A percentile compares a stretch with the other conserved stretches of the same genome.
Evolutionary conservation across 352 stramenopile genomes (phyloP).

Genomic region (Phytopythium montanum): DNA sequence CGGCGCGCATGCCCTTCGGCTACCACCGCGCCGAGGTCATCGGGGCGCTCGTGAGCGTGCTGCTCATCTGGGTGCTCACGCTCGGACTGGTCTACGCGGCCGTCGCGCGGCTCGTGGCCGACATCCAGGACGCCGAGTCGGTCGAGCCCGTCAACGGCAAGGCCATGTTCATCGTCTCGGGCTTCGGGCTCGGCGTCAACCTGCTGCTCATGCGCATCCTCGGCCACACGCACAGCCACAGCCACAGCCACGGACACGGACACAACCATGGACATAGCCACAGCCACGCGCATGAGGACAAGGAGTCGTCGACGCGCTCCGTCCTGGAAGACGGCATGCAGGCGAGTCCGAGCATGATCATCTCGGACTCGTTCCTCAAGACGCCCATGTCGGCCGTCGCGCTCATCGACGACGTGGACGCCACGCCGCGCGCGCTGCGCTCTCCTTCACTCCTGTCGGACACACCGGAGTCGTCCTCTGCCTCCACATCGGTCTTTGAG

Average conservation of each 20-base stretch:
- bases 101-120: slow-evolving; percentile 69
- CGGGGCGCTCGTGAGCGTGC: slow-evolving; percentile 92
- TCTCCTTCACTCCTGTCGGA: slow-evolving; percentile 13
- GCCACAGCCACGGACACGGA: slow-evolving; percentile 36
- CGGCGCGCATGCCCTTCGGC: slow-evolving; percentile 90
- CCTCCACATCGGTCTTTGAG: slow-evolving; percentile 36
- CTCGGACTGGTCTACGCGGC: slow-evolving; percentile 90
- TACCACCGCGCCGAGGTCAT: slow-evolving; percentile 96
- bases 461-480: slow-evolving; percentile 4
- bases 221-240: slow-evolving; percentile 45
- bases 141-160: slow-evolving; percentile 87
- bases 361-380: slow-evolving; percentile 46
- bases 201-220: slow-evolving; percentile 93
- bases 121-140: slow-evolving; percentile 27
- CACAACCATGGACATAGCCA: slow-evolving; percentile 57
- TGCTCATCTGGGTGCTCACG: slow-evolving; percentile 94
- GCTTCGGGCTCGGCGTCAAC: slow-evolving; percentile 94
- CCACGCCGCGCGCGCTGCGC: slow-evolving; percentile 6
- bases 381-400: slow-evolving; percentile 78
- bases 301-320: slow-evolving; percentile 20
- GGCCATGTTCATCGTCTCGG: slow-evolving; percentile 94
- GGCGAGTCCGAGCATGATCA: slow-evolving; percentile 37
- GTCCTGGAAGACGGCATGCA: slow-evolving; percentile 24
- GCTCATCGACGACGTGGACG: slow-evolving; percentile 38
- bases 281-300: slow-evolving; percentile 28